Base-by-base conservation (phyloP, 225 moss, liverwort and hornwort genomes). In the Bryum argenteum region DNA sequence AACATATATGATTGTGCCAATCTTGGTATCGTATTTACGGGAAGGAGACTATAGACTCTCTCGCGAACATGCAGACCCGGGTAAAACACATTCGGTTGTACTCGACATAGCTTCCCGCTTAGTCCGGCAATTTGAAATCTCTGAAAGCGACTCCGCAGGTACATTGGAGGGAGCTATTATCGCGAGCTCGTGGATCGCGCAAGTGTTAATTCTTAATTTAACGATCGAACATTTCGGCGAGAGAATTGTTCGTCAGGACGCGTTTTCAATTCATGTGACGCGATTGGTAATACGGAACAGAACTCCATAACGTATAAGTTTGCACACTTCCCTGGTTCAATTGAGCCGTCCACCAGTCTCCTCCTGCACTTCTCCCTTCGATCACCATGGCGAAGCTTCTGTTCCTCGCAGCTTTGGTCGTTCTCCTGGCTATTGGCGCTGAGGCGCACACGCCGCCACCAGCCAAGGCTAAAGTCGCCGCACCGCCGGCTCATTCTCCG, bases 331-430 rank as follows among this genome's bases (percentile, higher is more conserved):
- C 23, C 28, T 1, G 22, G 3, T n/a, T 4, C 11, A 18, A 40
- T 39, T 58, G 58, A 58, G 58, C 48, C 8, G 17, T 9, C 43
- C 55, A 38, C 1, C 71, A 21, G 38, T 61, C 6, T 10, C 23
- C 0, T 16, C 50, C 10, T 48, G 11, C 13, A 1, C 33, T 0
- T 11, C 55, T 40, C 41, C 1, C 54, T 22, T 16, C 33, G 33
- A 33, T 33, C 55, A 41, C 68, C 55, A 63, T 54, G 61, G 67
- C 42, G 24, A 53, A 68, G 28, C 28, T 75, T n/a, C 13, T 59
- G 33, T 3, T 24, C 10, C 42, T 67, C 18, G 26, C 28, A 8
- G 15, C 53, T 2, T 9, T 67, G 22, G 67, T 67, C 13, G n/a
- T n/a, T n/a, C 7, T 51, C 10, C 52, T 16, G 9, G 61, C 53